Evolutionary conservation across 441 rosid genomes (phyloP).

Genomic region (Kokia cookei): DNA sequence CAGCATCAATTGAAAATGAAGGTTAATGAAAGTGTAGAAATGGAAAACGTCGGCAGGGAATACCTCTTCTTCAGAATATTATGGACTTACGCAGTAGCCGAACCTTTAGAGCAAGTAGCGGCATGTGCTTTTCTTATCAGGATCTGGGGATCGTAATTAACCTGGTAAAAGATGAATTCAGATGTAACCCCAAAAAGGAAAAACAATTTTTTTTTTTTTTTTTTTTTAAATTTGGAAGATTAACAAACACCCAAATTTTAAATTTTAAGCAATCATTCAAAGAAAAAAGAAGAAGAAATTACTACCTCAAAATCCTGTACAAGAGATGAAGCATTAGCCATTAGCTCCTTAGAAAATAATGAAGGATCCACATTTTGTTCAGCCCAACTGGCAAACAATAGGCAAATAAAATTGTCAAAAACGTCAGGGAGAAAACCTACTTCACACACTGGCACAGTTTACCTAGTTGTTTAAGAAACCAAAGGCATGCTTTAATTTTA

Average conservation of each 20-base stretch:
- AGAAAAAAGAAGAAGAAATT: background rate
- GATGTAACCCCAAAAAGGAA: background rate
- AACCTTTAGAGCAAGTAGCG: conserved; percentile 69
- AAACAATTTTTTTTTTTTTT: too few species aligned
- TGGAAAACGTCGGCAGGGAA: background rate
- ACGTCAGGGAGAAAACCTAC: background rate
- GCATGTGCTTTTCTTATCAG: conserved; percentile 82
- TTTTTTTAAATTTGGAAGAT: background rate
- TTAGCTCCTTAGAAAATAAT: conserved; percentile 71
- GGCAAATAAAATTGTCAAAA: background rate
- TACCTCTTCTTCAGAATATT: background rate
- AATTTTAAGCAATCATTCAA: background rate
- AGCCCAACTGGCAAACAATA: conserved; percentile 62
- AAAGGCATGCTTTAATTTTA: background rate
- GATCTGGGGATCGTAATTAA: conserved; percentile 66
- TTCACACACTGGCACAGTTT: background rate
- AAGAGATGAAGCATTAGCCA: conserved; percentile 58
- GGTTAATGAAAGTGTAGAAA: background rate
- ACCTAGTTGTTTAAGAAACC: background rate
- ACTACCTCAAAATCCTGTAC: conserved; percentile 63
- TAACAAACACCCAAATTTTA: background rate
- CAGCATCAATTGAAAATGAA: conserved; percentile 3
- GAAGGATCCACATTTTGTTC: conserved; percentile 91
- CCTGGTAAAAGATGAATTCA: conserved; percentile 37
- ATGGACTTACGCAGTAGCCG: conserved; percentile 76